Evolutionary conservation across 139 green algal genomes (phyloP), one percentile per base, ranked within the genome.

Genomic region (Chlamydomonas sp.): DNA sequence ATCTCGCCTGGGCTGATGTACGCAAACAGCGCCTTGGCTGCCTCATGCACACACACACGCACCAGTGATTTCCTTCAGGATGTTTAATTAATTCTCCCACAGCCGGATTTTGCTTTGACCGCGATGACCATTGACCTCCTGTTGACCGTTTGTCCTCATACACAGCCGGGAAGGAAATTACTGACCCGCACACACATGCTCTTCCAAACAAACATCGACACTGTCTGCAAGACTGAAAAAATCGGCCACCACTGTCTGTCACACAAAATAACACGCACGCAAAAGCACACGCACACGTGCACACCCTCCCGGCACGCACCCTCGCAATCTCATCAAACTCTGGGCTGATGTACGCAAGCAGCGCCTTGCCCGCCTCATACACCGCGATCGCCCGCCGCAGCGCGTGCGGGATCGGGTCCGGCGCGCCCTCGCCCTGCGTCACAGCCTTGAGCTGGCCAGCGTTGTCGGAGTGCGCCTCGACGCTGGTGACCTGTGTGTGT

Each of bases 31-130:
- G 83, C 88, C 49, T 90, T 88, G 30, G 72, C 88, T 1, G 89
- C 90, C 80, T 96, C 86, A 77, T 97, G 96, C 37, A 91, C 79
- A 1, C n/a, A n/a, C n/a, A n/a, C n/a, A n/a, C n/a, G n/a, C n/a
- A n/a, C n/a, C n/a, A n/a, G n/a, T n/a, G n/a, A n/a, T n/a, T n/a
- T n/a, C n/a, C n/a, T n/a, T n/a, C n/a, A n/a, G n/a, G n/a, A n/a
- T n/a, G n/a, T n/a, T 86, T 79, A 54, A 54, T 54, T 20, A n/a
- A n/a, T n/a, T n/a, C n/a, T n/a, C n/a, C n/a, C n/a, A n/a, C n/a
- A n/a, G n/a, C n/a, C n/a, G n/a, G n/a, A n/a, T n/a, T n/a, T n/a
- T n/a, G n/a, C n/a, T n/a, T n/a, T n/a, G n/a, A n/a, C n/a, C n/a
- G n/a, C n/a, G n/a, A n/a, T n/a, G n/a, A n/a, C n/a, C n/a, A n/a